Base-by-base conservation (phyloP, 441 rosid genomes). In the Sinapis alba region DNA sequence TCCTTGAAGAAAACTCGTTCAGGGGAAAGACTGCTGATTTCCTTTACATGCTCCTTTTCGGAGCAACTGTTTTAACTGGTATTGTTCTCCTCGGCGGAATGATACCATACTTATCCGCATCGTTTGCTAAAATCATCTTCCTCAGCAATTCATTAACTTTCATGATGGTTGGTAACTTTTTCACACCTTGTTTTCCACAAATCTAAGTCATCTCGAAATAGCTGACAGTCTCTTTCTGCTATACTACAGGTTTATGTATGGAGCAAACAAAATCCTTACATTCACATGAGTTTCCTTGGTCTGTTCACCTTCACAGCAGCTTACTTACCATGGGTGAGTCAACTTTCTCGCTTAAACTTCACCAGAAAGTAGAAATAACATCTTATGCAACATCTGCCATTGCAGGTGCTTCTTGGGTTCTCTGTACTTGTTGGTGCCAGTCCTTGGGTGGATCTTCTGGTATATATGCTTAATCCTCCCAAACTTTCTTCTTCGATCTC, bases 191-290 rank as follows among this genome's bases (percentile, higher is more conserved):
- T 68, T 67, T 8, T 54, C 20, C 18, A 38, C 62, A 38, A 50
- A 70, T 18, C 19, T 15, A 13, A 1, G n/a, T 26, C 62, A 12
- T 57, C 59, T 51, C 18, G 7, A 56, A 7, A 18, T 2, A 64
- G 68, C 58, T 74, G n/a, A 74, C 13, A 26, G 2, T 73, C 54
- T 76, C 64, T 2, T 24, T 65, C 13, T 27, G 18, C n/a, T 59
- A 10, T 59, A 47, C 83, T 60, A 50, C 84, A 96, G 99, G 99
- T 96, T 28, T 96, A 96, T 75, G 99, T 96, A 50, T 96, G 99
- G 99, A 94, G 99, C 84, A 96, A 96, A 84, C 99, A 92, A 82
- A 96, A 96, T 79, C 99, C 99, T 66, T 94, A 85, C 65, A 94
- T 96, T 79, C 98, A 92, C 78, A 96, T 96, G 99, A 96, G 98